A percentile compares a stretch with the other conserved stretches of the same genome.
phyloP scores from a whole-genome alignment of 2,329 filamentous ascomycete species.

The Arthrobotrys entomopaga region DNA sequence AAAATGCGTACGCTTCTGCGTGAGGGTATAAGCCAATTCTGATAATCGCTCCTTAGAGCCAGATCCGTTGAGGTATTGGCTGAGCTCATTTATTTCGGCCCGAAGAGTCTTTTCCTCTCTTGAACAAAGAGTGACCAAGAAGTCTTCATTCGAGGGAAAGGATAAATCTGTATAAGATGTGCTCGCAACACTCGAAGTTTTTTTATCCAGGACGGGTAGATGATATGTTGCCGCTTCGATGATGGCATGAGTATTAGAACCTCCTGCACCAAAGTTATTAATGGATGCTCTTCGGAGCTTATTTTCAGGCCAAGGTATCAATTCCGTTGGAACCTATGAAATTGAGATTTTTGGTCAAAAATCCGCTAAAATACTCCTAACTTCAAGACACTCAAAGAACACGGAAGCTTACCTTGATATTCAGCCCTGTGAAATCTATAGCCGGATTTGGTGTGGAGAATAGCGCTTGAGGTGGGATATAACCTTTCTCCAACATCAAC shows the following conservation, averaged over 20 bases:
- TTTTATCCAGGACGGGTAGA: not conserved
- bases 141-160: not conserved
- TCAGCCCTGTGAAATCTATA: not conserved
- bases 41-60: not conserved
- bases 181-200: not conserved
- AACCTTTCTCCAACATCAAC: slow-evolving; percentile 66
- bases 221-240: slow-evolving; percentile 1
- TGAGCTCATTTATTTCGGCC: not conserved
- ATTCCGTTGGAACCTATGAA: not conserved
- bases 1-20: not conserved
- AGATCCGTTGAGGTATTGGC: not conserved
- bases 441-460: not conserved
- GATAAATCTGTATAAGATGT: not conserved
- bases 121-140: not conserved
- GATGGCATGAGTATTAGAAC: slow-evolving; percentile 22
- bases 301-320: not conserved
- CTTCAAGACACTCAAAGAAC: not conserved
- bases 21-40: slow-evolving; percentile 21
- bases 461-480: slow-evolving; percentile 61
- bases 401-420: not conserved
- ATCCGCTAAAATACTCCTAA: not conserved
- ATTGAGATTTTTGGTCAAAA: not conserved
- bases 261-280: slow-evolving; percentile 60
- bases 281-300: slow-evolving; percentile 27
- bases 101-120: not conserved